Evolutionary conservation across 2,329 filamentous ascomycete genomes (phyloP), one percentile per base, ranked within the genome.

Genomic region (Eutypa lata): DNA sequence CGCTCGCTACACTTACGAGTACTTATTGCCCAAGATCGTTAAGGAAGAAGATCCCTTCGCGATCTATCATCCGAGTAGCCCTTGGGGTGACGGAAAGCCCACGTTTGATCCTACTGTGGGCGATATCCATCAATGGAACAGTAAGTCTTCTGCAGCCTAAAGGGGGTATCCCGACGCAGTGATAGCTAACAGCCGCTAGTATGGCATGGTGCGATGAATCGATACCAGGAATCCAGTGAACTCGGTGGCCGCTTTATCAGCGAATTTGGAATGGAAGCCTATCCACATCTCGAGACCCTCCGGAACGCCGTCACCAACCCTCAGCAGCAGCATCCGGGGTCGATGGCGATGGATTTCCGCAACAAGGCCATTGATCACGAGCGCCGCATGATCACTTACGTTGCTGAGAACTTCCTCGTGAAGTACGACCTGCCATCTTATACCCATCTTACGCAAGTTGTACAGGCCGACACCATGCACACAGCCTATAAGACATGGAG

Each of bases 221-320:
- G 88, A 54, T 92, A 92, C 63, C 89, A 93, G 64, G 85, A 89
- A 56, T 89, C 86, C 49, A 81, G 86, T 57, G 81, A 79, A 19
- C 77, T 92, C 2, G 81, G 83, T 16, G 89, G 89, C 14, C 82
- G 89, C 2, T 93, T 93, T 73, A 86, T 91, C 57, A 89, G 86
- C 60, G 89, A 93, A 63, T 93, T 92, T 60, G 89, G 89, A 53
- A 91, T 92, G 87, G 83, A 91, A 66, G 86, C 86, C 0, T 90
- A 91, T 65, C 90, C 90, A 0, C 82, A 88, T 64, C 77, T 90
- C 57, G 77, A 84, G 48, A 92, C 90, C 0, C 86, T 90, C 55
- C 79, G 83, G 44, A 71, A 78, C 33, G 91, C 86, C 66, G 80
- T 90, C 58, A 82, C 77, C 2, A 60, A 72, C 8, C 67, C 70